Evolutionary conservation across 352 stramenopile species (phyloP).

Genomic region (Phytophthora pistaciae): DNA sequence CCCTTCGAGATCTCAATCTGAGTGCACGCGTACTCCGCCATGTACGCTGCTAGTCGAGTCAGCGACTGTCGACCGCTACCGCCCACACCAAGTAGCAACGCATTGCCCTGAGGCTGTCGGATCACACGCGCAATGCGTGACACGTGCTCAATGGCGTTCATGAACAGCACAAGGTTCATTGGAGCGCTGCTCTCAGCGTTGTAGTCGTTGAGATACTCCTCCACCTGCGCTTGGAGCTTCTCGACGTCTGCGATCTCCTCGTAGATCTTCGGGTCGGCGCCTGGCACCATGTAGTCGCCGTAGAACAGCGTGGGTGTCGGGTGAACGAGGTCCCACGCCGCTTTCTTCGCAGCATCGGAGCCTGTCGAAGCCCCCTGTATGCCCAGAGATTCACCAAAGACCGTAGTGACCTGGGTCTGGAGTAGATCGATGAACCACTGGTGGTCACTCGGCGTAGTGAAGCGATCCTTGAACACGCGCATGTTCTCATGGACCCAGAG

Average conservation of each 20-base stretch:
- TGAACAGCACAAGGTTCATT: slow-evolving; percentile 92
- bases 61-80: slow-evolving; percentile 93
- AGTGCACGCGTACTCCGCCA: slow-evolving; percentile 93
- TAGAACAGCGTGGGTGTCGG: slow-evolving; percentile 80
- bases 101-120: slow-evolving; percentile 90
- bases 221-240: slow-evolving; percentile 79
- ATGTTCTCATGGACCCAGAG: slow-evolving; percentile 90
- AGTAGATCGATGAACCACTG: slow-evolving; percentile 85
- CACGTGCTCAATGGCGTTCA: slow-evolving; percentile 91
- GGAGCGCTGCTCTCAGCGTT: slow-evolving; percentile 88
- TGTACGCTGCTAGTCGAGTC: slow-evolving; percentile 92
- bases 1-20: slow-evolving; percentile 96
- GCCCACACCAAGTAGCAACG: slow-evolving; percentile 93
- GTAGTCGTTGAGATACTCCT: slow-evolving; percentile 91
- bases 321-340: slow-evolving; percentile 73
- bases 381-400: slow-evolving; percentile 63
- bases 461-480: slow-evolving; percentile 90
- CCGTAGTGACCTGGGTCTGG: slow-evolving; percentile 56
- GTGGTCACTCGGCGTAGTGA: slow-evolving; percentile 77
- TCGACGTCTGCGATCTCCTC: slow-evolving; percentile 92
- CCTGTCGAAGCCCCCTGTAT: slow-evolving; percentile 19
- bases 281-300: slow-evolving; percentile 94
- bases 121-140: slow-evolving; percentile 87
- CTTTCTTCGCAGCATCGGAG: slow-evolving; percentile 38
- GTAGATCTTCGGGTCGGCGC: slow-evolving; percentile 92